Evolutionary conservation across 768 basidiomycete genomes (phyloP).

Genomic region (Chlorophyllum brunneum): DNA sequence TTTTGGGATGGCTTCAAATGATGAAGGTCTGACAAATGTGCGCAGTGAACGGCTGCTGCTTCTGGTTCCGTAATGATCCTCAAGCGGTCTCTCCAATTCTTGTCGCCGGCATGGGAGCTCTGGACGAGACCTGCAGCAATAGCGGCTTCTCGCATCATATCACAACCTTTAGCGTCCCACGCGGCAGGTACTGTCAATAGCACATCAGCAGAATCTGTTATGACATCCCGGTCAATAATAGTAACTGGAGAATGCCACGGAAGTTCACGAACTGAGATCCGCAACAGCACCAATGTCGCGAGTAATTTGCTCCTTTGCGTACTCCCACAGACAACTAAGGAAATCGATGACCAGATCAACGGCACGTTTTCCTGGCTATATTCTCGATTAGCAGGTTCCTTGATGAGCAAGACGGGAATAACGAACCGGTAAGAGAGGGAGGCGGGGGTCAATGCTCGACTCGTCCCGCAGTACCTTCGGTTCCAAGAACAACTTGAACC

Average conservation of each 20-base stretch:
- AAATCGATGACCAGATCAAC: conserved; percentile 83
- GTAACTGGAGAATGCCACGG: neutral
- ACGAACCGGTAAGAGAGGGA: conserved; percentile 76
- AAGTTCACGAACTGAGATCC: conserved; percentile 61
- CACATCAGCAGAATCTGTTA: conserved; percentile 74
- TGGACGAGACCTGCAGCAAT: conserved; percentile 79
- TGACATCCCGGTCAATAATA: conserved; percentile 8
- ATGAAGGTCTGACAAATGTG: conserved; percentile 75
- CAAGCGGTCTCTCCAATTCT: conserved; percentile 74
- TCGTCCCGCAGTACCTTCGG: conserved; percentile 76
- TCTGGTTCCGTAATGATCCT: conserved; percentile 81
- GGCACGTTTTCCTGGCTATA: conserved; percentile 68
- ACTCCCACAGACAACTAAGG: conserved; percentile 79
- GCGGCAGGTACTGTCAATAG: conserved; percentile 88
- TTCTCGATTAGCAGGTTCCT: neutral
- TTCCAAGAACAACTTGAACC: conserved; percentile 86
- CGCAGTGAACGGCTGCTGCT: conserved; percentile 90
- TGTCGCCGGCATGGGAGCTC: conserved; percentile 64
- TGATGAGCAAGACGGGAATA: neutral
- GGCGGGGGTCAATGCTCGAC: conserved; percentile 65
- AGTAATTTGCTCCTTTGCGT: conserved; percentile 84
- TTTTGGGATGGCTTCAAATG: conserved; percentile 76
- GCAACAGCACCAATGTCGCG: conserved; percentile 83
- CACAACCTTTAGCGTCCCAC: conserved; percentile 84
- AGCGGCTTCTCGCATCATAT: conserved; percentile 83